Percentiles rank a stretch among this genome's conserved stretches.
Evolutionary conservation across 2,329 filamentous ascomycete genomes (phyloP).

Genomic region (Botryotinia convoluta): DNA sequence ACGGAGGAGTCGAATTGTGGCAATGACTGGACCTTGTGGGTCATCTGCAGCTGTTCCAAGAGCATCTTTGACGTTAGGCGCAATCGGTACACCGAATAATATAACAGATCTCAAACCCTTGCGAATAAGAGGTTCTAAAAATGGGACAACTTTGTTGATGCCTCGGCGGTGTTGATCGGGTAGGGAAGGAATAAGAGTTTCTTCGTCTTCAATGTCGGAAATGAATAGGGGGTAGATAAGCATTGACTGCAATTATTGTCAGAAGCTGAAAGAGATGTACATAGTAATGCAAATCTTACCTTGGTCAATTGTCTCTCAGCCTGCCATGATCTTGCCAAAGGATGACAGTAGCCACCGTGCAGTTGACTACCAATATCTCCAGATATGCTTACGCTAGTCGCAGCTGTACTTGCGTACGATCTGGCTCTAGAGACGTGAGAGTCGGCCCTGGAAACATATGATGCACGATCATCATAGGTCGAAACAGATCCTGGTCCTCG

Average conservation of each 20-base stretch:
- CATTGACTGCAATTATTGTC: constrained; percentile 68
- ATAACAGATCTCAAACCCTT: constrained; percentile 94
- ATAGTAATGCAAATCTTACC: constrained; percentile 46
- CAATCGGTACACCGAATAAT: constrained; percentile 88
- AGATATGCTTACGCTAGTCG: constrained; percentile 66
- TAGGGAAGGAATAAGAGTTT: constrained; percentile 83
- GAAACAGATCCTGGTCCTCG: constrained; percentile 45
- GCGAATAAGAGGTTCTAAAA: constrained; percentile 79
- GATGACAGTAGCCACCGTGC: constrained; percentile 79
- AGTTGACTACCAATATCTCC: constrained; percentile 80
- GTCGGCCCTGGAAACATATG: constrained; percentile 54
- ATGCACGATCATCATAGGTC: constrained; percentile 58
- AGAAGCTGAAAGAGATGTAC: constrained; percentile 21
- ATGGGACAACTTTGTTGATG: constrained; percentile 79
- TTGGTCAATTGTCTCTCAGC: constrained; percentile 82
- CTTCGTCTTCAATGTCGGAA: constrained; percentile 90
- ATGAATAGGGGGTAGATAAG: constrained; percentile 97
- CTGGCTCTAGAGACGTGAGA: constrained; percentile 62
- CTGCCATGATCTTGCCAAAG: constrained; percentile 77
- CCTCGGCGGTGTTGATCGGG: constrained; percentile 88
- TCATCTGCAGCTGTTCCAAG: constrained; percentile 92
- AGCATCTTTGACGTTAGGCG: constrained; percentile 78
- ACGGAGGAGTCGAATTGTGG: constrained; percentile 78
- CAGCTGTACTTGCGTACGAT: constrained; percentile 64
- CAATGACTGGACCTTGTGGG: constrained; percentile 87